phyloP scores from a whole-genome alignment of 306 rosid species.

The Senna siamea region DNA sequence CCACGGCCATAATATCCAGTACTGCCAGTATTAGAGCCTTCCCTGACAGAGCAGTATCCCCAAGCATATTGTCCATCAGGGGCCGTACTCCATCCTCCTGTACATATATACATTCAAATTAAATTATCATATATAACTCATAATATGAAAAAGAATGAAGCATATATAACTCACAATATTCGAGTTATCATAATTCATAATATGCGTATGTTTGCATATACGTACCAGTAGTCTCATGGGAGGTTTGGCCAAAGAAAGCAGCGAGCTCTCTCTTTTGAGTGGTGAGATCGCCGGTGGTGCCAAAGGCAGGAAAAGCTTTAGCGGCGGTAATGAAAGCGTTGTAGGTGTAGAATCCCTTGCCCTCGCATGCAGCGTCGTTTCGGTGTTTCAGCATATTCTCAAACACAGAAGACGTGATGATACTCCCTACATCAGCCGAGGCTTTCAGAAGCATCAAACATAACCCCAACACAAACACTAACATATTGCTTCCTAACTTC shows the following conservation, averaged over 20 bases:
- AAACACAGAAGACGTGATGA: conserved; percentile 33
- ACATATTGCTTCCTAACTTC: background rate
- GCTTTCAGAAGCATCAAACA: background rate
- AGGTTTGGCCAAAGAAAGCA: conserved; percentile 78
- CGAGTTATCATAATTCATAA: no score
- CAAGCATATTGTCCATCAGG: conserved; percentile 73
- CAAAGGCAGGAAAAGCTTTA: conserved; percentile 50
- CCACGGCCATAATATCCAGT: conserved; percentile 58
- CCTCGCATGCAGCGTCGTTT: conserved; percentile 41
- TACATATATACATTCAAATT: no score
- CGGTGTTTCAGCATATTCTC: conserved; percentile 57
- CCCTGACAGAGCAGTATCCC: conserved; percentile 66
- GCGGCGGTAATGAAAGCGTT: conserved; percentile 62
- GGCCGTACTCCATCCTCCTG: conserved; percentile 50
- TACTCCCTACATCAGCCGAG: conserved; percentile 38
- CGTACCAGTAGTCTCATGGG: conserved; percentile 57
- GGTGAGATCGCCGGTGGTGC: conserved; percentile 52
- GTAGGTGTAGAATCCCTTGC: conserved; percentile 54
- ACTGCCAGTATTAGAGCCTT: conserved; percentile 25
- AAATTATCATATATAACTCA: no score
- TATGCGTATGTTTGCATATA: no score
- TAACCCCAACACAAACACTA: background rate
- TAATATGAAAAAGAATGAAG: no score
- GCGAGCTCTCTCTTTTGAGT: conserved; percentile 64
- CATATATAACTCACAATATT: no score